Conservation (phyloP, 2,329 filamentous ascomycete genomes). For the Pestalotiopsis sp. region DNA sequence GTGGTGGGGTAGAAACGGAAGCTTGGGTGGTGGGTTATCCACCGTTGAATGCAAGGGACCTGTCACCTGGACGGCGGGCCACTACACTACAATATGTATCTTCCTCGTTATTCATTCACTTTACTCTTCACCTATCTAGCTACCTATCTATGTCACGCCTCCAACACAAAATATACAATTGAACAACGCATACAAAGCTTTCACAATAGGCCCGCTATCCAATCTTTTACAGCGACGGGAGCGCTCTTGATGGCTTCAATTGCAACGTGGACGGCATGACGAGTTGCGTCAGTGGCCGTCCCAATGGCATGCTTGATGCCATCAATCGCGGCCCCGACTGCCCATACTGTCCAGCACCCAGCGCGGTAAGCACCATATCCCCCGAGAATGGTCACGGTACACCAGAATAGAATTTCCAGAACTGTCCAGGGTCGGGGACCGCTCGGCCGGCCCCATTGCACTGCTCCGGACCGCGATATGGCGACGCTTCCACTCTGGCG, state of each 20-base stretch:
- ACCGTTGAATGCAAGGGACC: too few relatives aligned
- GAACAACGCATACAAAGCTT: not conserved
- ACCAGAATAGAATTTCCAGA: not conserved
- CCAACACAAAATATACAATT: not conserved
- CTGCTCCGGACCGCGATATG: not conserved
- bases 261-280: not conserved
- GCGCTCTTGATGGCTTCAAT: not conserved
- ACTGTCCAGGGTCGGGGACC: not conserved
- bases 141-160: too few relatives aligned
- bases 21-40: too few relatives aligned
- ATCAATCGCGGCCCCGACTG: not conserved
- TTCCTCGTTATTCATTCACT: too few relatives aligned
- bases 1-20: not conserved
- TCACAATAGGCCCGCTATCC: not conserved
- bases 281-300: not conserved
- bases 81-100: too few relatives aligned
- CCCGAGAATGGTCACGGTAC: not conserved
- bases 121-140: too few relatives aligned
- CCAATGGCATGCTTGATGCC: not conserved
- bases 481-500: not conserved
- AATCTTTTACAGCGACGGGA: not conserved
- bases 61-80: too few relatives aligned
- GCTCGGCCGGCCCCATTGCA: not conserved
- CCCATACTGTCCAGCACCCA: not conserved
- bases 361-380: not conserved